Conservation (phyloP, 495 filamentous ascomycete species). For the Parathielavia appendiculata region DNA sequence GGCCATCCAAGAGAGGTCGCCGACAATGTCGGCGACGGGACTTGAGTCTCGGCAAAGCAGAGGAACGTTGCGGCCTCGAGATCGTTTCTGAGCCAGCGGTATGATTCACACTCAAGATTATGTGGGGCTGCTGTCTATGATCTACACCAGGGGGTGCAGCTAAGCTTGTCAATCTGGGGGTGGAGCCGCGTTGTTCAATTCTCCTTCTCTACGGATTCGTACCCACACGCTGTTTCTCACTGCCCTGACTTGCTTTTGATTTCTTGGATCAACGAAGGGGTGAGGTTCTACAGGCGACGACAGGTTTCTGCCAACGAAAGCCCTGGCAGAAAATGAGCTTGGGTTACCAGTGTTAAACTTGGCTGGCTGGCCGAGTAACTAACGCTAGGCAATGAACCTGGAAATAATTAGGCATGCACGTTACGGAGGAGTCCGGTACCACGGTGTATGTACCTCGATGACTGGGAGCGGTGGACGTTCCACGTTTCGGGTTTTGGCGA, state of each 20-base stretch:
- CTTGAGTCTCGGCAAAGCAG: background rate
- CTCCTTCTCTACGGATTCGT: background rate
- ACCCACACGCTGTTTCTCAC: background rate
- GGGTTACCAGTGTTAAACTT: no score
- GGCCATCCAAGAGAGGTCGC: background rate
- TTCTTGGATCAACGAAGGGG: no score
- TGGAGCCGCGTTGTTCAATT: background rate
- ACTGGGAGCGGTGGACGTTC: background rate
- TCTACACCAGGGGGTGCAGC: background rate
- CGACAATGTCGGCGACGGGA: background rate
- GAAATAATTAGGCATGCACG: no score
- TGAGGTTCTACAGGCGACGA: no score
- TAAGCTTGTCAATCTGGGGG: background rate
- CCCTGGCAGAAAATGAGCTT: no score
- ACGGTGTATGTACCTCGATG: no score
- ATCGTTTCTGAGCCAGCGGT: slow-evolving; percentile 21
- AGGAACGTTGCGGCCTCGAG: no score
- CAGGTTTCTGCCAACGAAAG: no score
- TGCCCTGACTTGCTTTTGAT: no score
- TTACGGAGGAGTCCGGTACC: no score
- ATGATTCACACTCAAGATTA: slow-evolving; percentile 16
- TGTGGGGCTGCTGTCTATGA: background rate
- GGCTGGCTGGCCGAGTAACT: no score
- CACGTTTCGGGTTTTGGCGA: slow-evolving; percentile 8
- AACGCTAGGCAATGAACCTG: no score